These are phyloP conservation scores for Poa pratensis DNA, from an alignment of 176 grass and related monocot species.

Conservation along the genomic window DNA sequence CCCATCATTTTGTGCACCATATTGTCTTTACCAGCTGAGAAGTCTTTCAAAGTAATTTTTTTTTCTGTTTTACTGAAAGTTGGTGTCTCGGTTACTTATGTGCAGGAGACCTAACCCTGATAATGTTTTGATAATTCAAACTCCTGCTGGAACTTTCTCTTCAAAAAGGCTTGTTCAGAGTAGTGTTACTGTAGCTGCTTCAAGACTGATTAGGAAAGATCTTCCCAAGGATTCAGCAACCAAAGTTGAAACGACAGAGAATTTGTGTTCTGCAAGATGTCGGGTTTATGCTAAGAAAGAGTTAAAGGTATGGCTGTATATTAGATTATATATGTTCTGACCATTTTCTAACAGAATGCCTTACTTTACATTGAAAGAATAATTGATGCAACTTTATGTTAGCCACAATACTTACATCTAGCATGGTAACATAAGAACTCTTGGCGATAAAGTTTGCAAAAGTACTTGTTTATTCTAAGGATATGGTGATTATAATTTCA, in stretches of 20 bases:
- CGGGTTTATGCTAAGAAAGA: slow-evolving; percentile 73
- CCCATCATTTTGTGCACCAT: background rate
- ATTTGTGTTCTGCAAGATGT: slow-evolving; percentile 71
- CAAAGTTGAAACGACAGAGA: slow-evolving; percentile 48
- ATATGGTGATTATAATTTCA: background rate
- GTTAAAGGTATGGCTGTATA: slow-evolving; percentile 59
- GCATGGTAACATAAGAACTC: slow-evolving; percentile 14
- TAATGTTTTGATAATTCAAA: slow-evolving; percentile 96
- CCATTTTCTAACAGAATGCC: slow-evolving; percentile 3
- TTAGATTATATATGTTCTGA: slow-evolving; percentile 23
- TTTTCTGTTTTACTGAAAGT: background rate
- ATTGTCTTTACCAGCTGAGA: slow-evolving; percentile 8
- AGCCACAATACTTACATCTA: background rate
- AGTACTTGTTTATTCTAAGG: slow-evolving; percentile 32
- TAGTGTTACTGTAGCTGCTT: slow-evolving; percentile 63
- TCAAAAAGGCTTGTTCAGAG: slow-evolving; percentile 83
- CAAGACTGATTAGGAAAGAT: slow-evolving; percentile 92
- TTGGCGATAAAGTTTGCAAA: slow-evolving; percentile 21
- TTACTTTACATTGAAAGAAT: slow-evolving; percentile 26
- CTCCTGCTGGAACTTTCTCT: slow-evolving; percentile 87
- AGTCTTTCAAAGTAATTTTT: slow-evolving; percentile 17
- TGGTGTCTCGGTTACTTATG: slow-evolving; percentile 40
- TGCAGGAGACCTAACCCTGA: slow-evolving; percentile 89
- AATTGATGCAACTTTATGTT: slow-evolving; percentile 21
- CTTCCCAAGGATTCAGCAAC: slow-evolving; percentile 50